These are phyloP conservation scores for Aegilops sharonensis DNA, from an alignment of 176 grass and related monocot species.

Conservation along the genomic window DNA sequence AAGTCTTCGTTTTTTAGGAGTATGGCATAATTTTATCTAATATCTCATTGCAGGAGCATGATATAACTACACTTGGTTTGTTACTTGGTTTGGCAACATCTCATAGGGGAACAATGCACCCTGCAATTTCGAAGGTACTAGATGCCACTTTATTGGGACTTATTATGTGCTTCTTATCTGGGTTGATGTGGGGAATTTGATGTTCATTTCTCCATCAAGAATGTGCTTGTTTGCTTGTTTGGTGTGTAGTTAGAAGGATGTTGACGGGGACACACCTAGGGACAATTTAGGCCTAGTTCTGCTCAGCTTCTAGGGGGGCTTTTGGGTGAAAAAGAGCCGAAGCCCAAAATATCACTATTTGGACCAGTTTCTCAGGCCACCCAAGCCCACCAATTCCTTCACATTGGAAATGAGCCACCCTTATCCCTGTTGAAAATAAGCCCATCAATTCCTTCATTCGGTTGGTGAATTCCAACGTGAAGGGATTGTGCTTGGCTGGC, in stretches of 20 bases:
- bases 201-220: background rate
- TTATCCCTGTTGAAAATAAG: no score
- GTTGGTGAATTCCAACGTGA: no score
- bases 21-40: slow-evolving; percentile 5
- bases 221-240: background rate
- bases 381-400: no score
- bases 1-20: slow-evolving; percentile 25
- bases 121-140: slow-evolving; percentile 84
- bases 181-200: slow-evolving; percentile 9
- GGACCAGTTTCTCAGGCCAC: background rate
- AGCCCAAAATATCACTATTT: background rate
- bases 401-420: no score
- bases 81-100: slow-evolving; percentile 91
- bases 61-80: slow-evolving; percentile 84
- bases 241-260: background rate
- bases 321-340: background rate
- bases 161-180: background rate
- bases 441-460: no score
- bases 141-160: background rate
- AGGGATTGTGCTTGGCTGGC: no score
- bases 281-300: background rate
- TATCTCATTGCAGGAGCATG: slow-evolving; percentile 71
- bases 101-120: slow-evolving; percentile 89
- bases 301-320: background rate
- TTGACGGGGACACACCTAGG: background rate